phyloP scores from a whole-genome alignment of 208 protist genomes.

The Trypanosomatidae sp. region DNA sequence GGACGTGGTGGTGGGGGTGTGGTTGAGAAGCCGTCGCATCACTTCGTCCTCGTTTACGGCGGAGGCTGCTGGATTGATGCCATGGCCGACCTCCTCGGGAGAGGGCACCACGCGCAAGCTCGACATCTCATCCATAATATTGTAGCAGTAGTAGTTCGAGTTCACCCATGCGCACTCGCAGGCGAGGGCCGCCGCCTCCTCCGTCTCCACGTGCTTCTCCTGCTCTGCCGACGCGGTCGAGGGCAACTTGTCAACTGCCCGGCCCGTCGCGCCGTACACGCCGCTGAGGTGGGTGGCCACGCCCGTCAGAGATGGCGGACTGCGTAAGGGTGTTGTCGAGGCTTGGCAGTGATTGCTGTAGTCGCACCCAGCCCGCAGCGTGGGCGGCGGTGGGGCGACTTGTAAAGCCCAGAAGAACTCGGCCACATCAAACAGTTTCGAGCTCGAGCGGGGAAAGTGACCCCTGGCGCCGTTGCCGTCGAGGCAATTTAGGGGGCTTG shows the following conservation, averaged over 20 bases:
- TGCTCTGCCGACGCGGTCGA: neutral
- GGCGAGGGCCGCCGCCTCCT: constrained; percentile 26
- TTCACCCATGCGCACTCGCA: constrained; percentile 39
- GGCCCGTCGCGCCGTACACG: constrained; percentile 3
- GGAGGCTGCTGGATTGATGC: neutral
- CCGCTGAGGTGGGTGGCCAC: neutral
- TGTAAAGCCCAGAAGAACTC: constrained; percentile 41
- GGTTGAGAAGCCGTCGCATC: constrained; percentile 12
- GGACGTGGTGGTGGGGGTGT: neutral
- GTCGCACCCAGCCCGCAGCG: constrained; percentile 15
- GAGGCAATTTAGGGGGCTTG: neutral
- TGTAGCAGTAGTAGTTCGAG: constrained; percentile 38
- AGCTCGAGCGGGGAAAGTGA: neutral
- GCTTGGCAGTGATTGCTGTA: constrained; percentile 22
- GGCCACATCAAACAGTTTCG: constrained; percentile 15
- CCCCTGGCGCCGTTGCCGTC: neutral
- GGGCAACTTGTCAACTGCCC: neutral
- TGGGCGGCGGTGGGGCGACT: constrained; percentile 25
- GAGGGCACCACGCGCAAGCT: constrained; percentile 27
- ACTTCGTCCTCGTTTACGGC: constrained; percentile 12
- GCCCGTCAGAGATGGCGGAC: neutral
- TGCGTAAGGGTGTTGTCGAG: neutral
- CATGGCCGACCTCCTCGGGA: constrained; percentile 11
- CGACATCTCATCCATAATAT: constrained; percentile 32
- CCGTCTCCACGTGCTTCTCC: neutral